These are phyloP conservation scores for Quercus tomentella DNA, from an alignment of 331 rosid genomes.

Conservation along the genomic window DNA sequence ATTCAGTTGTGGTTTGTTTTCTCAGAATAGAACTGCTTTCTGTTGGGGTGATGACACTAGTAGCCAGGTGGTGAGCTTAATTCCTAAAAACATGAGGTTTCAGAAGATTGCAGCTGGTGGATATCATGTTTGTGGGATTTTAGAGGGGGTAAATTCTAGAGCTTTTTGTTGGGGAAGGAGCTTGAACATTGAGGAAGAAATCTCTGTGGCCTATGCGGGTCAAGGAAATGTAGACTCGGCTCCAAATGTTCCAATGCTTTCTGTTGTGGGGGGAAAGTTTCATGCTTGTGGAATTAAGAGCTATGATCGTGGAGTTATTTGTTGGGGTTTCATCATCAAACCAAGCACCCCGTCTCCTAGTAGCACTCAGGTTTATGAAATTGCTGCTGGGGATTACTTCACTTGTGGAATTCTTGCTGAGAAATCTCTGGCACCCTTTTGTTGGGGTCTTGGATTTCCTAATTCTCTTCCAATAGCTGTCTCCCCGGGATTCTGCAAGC, in stretches of 20 bases:
- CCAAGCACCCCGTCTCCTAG: constrained; percentile 67
- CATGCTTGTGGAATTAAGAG: constrained; percentile 93
- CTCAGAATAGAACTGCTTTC: constrained; percentile 75
- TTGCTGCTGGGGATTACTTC: constrained; percentile 87
- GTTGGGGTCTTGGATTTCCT: constrained; percentile 93
- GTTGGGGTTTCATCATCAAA: constrained; percentile 77
- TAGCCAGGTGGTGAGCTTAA: constrained; percentile 53
- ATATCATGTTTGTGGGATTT: constrained; percentile 88
- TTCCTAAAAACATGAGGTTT: constrained; percentile 54
- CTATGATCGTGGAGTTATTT: constrained; percentile 62
- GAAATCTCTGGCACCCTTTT: constrained; percentile 68
- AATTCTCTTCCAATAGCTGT: constrained; percentile 73
- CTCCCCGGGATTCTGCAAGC: constrained; percentile 60
- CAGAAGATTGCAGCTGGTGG: constrained; percentile 79
- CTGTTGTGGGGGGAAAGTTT: constrained; percentile 85
- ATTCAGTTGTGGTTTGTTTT: constrained; percentile 80
- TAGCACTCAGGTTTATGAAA: constrained; percentile 51
- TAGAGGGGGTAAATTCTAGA: constrained; percentile 53
- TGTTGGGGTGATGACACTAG: constrained; percentile 91
- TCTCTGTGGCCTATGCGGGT: constrained; percentile 45
- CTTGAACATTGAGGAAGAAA: constrained; percentile 63
- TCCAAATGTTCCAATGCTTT: constrained; percentile 67
- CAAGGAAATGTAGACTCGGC: constrained; percentile 64
- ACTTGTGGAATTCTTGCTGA: constrained; percentile 81
- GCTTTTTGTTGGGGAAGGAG: constrained; percentile 90